A percentile compares a stretch with the other conserved stretches of the same genome.
Evolutionary conservation across 805 yeast species (phyloP).

Genomic region (Saccharomycopsis capsularis): DNA sequence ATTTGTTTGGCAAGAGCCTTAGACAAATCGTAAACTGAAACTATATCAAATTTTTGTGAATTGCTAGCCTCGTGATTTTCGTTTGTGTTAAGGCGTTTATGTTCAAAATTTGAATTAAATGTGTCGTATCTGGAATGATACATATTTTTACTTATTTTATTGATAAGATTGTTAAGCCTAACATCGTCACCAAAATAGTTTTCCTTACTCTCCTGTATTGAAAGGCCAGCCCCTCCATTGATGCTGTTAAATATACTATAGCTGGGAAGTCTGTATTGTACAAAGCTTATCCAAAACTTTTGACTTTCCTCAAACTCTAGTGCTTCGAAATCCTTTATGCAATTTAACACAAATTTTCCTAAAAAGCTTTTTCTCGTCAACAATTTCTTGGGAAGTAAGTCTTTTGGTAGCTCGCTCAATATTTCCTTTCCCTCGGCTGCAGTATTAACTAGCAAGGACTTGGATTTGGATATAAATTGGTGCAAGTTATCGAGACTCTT

Average conservation of each 20-base stretch:
- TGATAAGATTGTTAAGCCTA: constrained; percentile 23
- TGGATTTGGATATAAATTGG: constrained; percentile 30
- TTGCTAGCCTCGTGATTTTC: background rate
- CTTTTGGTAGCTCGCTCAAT: constrained; percentile 18
- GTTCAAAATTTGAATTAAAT: too few species aligned
- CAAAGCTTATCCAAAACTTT: constrained; percentile 37
- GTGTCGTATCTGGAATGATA: background rate
- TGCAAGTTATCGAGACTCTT: constrained; percentile 43
- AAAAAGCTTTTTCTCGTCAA: constrained; percentile 36
- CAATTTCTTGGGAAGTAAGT: constrained; percentile 22
- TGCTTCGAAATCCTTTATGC: constrained; percentile 35
- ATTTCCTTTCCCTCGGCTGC: constrained; percentile 30
- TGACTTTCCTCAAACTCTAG: constrained; percentile 42
- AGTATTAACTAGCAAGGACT: constrained; percentile 31
- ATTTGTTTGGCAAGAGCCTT: constrained; percentile 48
- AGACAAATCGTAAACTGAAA: constrained; percentile 47
- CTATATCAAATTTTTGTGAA: constrained; percentile 26
- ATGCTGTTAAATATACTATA: background rate
- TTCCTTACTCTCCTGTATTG: background rate
- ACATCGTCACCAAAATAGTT: constrained; percentile 27
- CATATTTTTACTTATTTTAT: constrained; percentile 3
- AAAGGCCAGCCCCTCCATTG: background rate
- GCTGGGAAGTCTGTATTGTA: constrained; percentile 30
- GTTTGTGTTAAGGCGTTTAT: background rate
- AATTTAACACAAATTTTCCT: constrained; percentile 39